A percentile compares a stretch with the other conserved stretches of the same genome.
phyloP scores from a whole-genome alignment of 345 rosid genomes.

The Conringia planisiliqua region DNA sequence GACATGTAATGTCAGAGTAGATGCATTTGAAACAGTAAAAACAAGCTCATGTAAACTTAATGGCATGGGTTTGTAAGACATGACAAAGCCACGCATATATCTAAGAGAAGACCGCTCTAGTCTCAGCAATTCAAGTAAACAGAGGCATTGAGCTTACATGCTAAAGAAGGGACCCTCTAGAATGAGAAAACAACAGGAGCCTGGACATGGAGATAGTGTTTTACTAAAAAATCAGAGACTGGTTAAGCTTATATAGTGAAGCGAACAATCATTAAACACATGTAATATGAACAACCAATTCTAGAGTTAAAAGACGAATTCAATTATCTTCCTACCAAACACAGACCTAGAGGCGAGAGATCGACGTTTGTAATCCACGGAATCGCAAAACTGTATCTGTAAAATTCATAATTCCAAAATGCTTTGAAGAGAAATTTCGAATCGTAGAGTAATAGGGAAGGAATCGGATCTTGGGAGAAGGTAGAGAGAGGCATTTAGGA shows the following conservation, averaged over 20 bases:
- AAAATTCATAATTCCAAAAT: slow-evolving; percentile 1
- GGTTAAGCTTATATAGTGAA: too few relatives aligned
- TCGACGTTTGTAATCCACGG: background rate
- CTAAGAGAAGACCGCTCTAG: background rate
- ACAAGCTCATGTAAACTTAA: background rate
- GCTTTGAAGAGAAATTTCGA: background rate
- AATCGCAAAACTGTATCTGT: background rate
- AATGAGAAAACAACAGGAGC: too few relatives aligned
- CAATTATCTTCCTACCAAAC: slow-evolving; percentile 6
- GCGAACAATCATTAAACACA: too few relatives aligned
- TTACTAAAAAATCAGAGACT: background rate
- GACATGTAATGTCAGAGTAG: background rate
- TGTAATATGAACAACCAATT: slow-evolving; percentile 10
- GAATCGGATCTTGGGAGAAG: slow-evolving; percentile 56
- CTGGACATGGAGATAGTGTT: too few relatives aligned
- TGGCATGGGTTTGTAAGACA: background rate
- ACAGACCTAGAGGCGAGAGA: slow-evolving; percentile 6
- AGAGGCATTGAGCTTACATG: background rate
- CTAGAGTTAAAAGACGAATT: slow-evolving; percentile 8
- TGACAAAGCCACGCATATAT: background rate
- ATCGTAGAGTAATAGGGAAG: background rate
- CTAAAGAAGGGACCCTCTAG: background rate
- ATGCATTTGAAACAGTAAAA: background rate
- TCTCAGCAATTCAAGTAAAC: background rate
- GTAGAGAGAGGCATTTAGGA: slow-evolving; percentile 42